A percentile compares a stretch with the other conserved stretches of the same genome.
phyloP scores from a whole-genome alignment of 2,329 filamentous ascomycete genomes.

The Neurospora sp. region DNA sequence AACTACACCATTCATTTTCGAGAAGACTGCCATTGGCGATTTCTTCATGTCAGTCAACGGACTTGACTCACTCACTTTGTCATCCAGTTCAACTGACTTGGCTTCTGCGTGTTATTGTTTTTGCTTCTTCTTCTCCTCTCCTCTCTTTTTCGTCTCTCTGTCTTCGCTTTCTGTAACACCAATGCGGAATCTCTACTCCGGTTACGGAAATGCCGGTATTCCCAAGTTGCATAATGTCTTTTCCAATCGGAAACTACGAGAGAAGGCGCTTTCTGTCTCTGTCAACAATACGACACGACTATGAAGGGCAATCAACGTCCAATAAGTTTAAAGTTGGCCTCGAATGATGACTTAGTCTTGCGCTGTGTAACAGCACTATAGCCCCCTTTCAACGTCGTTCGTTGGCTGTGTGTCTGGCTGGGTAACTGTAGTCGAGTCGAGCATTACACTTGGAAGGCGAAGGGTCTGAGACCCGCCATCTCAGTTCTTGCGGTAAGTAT shows the following conservation, averaged over 20 bases:
- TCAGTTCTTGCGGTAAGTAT: neutral
- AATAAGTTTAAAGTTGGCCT: neutral
- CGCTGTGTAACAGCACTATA: neutral
- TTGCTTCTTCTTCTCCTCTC: neutral
- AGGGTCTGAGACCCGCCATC: neutral
- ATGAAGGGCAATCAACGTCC: neutral
- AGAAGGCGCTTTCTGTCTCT: neutral
- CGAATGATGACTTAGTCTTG: neutral
- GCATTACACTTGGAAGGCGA: neutral
- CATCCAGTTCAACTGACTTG: neutral
- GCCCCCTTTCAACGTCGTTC: neutral
- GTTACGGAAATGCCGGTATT: neutral
- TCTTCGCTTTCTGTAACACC: neutral
- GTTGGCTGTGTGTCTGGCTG: neutral
- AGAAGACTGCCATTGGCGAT: neutral
- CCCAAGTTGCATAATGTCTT: neutral
- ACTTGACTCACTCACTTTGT: neutral
- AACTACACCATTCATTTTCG: neutral
- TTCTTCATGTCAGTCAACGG: neutral
- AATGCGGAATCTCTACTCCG: neutral
- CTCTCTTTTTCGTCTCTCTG: neutral
- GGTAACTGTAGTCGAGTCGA: neutral
- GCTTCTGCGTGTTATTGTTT: neutral
- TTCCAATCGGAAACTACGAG: neutral
- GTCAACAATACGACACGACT: neutral